These are phyloP conservation scores for Beauveria caledonica DNA, from an alignment of 2,329 filamentous ascomycete species.

Conservation along the genomic window DNA sequence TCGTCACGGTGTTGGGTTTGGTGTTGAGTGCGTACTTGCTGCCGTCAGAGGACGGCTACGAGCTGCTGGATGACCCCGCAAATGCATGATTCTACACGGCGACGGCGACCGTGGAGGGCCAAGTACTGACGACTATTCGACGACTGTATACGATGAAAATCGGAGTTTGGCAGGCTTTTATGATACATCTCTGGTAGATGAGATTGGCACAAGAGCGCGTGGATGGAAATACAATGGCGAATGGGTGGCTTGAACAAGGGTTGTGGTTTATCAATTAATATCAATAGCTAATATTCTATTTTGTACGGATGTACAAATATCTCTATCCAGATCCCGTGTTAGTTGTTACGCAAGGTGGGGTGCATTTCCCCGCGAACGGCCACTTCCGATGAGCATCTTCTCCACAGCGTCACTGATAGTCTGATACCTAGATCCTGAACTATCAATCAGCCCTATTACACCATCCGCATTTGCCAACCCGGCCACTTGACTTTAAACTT, in stretches of 20 bases:
- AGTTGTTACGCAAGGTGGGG: not conserved
- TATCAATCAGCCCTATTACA: not conserved
- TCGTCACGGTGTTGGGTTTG: slow-evolving; percentile 50
- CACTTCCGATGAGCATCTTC: slow-evolving; percentile 3
- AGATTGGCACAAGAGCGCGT: not conserved
- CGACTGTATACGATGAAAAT: not conserved
- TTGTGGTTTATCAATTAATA: not conserved
- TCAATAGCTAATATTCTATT: not conserved
- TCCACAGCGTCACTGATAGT: not conserved
- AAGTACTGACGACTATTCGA: not conserved
- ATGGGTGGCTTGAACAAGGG: not conserved
- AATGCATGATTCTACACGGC: slow-evolving; percentile 37
- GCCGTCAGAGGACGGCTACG: slow-evolving; percentile 78
- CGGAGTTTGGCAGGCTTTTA: not conserved
- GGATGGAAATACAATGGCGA: not conserved
- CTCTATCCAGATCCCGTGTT: not conserved
- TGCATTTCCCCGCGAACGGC: not conserved
- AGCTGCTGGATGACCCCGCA: slow-evolving; percentile 48
- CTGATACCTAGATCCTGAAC: not conserved
- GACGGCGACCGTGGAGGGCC: no score
- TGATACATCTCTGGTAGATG: not conserved
- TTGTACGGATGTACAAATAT: no score
- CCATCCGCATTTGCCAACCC: not conserved
- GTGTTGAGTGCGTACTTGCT: slow-evolving; percentile 60
- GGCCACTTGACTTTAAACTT: not conserved